Evolutionary conservation across 352 stramenopile genomes (phyloP).

Genomic region (Saprolegnia parasitica): DNA sequence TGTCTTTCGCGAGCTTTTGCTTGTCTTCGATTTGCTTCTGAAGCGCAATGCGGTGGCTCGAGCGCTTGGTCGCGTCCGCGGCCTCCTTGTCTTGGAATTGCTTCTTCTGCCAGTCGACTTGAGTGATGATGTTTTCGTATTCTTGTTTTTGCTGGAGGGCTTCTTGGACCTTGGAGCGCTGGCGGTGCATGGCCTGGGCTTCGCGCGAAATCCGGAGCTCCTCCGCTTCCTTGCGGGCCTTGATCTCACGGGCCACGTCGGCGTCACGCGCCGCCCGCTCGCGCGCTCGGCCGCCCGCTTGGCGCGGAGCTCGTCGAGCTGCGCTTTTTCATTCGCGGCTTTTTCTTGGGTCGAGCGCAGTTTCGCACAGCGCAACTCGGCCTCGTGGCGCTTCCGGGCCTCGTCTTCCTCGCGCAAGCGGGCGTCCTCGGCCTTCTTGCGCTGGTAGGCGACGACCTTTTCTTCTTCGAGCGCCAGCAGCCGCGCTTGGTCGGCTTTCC

Average conservation of each 20-base stretch:
- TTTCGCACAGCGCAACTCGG: constrained; percentile 68
- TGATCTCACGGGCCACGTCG: constrained; percentile 73
- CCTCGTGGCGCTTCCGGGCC: constrained; percentile 53
- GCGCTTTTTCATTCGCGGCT: constrained; percentile 77
- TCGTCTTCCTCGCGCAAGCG: constrained; percentile 63
- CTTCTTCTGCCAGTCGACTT: constrained; percentile 48
- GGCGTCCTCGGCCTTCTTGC: constrained; percentile 67
- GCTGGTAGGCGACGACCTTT: constrained; percentile 57
- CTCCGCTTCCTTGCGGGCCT: constrained; percentile 83
- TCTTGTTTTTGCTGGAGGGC: constrained; percentile 80
- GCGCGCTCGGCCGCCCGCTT: constrained; percentile 78
- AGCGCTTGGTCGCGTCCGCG: constrained; percentile 60
- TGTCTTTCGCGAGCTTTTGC: constrained; percentile 61
- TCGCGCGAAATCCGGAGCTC: constrained; percentile 62
- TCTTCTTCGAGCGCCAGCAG: constrained; percentile 79
- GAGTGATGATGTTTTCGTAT: constrained; percentile 84
- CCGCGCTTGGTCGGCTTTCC: constrained; percentile 57
- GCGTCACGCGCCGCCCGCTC: constrained; percentile 84
- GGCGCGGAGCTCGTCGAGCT: constrained; percentile 90
- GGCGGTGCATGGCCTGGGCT: constrained; percentile 61
- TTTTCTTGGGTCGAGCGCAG: constrained; percentile 81
- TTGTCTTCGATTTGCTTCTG: constrained; percentile 90
- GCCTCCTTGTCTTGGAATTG: constrained; percentile 46
- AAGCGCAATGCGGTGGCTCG: constrained; percentile 70
- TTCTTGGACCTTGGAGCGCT: constrained; percentile 67